Base-by-base conservation (phyloP, 768 basidiomycete genomes). In the Pisolithus albus region DNA sequence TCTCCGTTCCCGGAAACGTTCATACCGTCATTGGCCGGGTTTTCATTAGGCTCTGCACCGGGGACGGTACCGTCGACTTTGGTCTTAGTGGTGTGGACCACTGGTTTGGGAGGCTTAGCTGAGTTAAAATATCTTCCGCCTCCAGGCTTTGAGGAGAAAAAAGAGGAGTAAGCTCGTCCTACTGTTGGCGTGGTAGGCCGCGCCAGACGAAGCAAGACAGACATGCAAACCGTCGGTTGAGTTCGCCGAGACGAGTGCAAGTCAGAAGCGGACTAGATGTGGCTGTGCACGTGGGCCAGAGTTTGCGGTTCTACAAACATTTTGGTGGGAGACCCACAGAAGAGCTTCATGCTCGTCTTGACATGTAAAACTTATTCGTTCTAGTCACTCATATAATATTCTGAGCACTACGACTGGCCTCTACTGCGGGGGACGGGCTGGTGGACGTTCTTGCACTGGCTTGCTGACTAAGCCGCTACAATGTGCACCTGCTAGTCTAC, bases 141-240 rank as follows among this genome's bases (percentile, higher is more conserved):
- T 3, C 88, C 87, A 1, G 85, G 74, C 61, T 86, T 88, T 24
- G 83, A 84, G 11, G 85, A 87, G 71, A 88, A 90, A 58, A 85
- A 83, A 1, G 87, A 88, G 6, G 84, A 90, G 57, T 87, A 89
- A 9, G 79, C 66, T 62, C 88, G 77, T 45, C 77, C 71, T 15
- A 75, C 68, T 19, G 75, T 72, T 45, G 75, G 76, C 34, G 34
- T 15, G 26, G 72, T 48, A 56, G 73, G 70, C 47, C 70, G 77
- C 43, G 81, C 65, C 47, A 83, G 61, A 49, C 80, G 79, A 53
- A 67, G 56, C 52, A 82, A 55, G 52, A 78, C 67, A 58, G 80
- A 77, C 80, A 84, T 83, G 41, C 50, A 42, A 23, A 56, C 42
- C 19, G 4, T 28, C 42, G 30, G 19, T 8, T 13, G 40, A 41